Base-by-base conservation (phyloP, 2,329 filamentous ascomycete genomes). In the Blastomyces silverae region DNA sequence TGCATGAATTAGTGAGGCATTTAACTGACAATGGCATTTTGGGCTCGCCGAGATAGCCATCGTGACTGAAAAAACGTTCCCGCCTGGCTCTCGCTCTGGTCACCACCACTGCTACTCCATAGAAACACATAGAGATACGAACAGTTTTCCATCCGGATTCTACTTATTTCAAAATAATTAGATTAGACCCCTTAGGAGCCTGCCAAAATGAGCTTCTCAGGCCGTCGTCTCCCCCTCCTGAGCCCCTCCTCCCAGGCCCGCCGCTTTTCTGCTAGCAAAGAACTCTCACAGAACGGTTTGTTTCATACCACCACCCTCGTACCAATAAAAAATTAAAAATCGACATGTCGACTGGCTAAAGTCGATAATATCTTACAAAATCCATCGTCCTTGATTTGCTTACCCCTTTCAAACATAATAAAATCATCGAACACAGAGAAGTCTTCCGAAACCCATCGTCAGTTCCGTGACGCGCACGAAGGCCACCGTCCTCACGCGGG, bases 401-500 rank as follows among this genome's bases (percentile, higher is more conserved):
- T 31, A 44, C 44, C 17, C 2, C 39, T 56, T 28, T 20, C 44
- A 31, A 60, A 60, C 34, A 46, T 25, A 15, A 15, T n/a, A 53
- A 42, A 37, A 50, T 46, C n/a, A 6, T 4, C 44, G 8, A 3
- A 11, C 46, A 11, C 75, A 95, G 91, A 96, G 81, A 83, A 87
- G 69, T 86, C 84, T 73, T 96, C 91, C 72, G 89, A 89, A 76
- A 89, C 92, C 73, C 92, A 97, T 78, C 86, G 89, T 68, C 89
- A 95, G 75, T 96, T 97, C 80, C 89, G 92, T 71, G 86, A 87
- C 74, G 90, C 91, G 69, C 92, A 96, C 78, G 91, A 94, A 77
- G 92, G 92, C 66, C 92, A 96, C 80, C 87, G 90, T 75, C 89
- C 91, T 59, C 92, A 97, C 77, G 91, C 92, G 66, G 93, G 92